Evolutionary conservation across 2,329 filamentous ascomycete genomes (phyloP).

Genomic region (Cordyceps cicadae): DNA sequence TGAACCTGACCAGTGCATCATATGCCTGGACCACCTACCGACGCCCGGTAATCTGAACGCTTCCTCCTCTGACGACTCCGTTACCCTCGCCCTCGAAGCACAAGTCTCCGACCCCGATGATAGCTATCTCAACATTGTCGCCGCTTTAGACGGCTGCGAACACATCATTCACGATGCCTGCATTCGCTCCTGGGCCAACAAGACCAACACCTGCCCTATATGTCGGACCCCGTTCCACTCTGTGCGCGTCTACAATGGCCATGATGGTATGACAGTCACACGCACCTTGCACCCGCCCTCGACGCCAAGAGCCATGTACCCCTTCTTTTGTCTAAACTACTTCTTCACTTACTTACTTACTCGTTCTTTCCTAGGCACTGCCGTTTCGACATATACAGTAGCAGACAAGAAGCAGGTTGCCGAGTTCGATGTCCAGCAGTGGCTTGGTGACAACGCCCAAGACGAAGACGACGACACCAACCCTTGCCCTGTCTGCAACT

Average conservation of each 20-base stretch:
- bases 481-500: constrained; percentile 79
- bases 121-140: constrained; percentile 39
- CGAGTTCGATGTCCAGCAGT: constrained; percentile 72
- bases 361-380: constrained; percentile 35
- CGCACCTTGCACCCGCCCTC: constrained; percentile 13
- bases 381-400: constrained; percentile 54
- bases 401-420: constrained; percentile 82
- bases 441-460: constrained; percentile 64
- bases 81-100: constrained; percentile 15
- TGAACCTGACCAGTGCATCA: constrained; percentile 59
- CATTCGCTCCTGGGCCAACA: constrained; percentile 87
- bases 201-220: constrained; percentile 96
- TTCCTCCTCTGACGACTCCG: constrained; percentile 17
- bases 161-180: constrained; percentile 91
- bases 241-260: constrained; percentile 71
- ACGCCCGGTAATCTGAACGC: constrained; percentile 19
- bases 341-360: neutral
- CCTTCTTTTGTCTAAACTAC: neutral
- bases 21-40: constrained; percentile 56
- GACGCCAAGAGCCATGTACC: neutral
- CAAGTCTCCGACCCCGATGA: constrained; percentile 20
- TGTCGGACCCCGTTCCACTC: constrained; percentile 87
- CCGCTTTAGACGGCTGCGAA: constrained; percentile 65
- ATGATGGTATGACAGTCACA: constrained; percentile 58
- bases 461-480: constrained; percentile 59